phyloP scores from a whole-genome alignment of 2,329 filamentous ascomycete species.

The Curvularia spicifera region DNA sequence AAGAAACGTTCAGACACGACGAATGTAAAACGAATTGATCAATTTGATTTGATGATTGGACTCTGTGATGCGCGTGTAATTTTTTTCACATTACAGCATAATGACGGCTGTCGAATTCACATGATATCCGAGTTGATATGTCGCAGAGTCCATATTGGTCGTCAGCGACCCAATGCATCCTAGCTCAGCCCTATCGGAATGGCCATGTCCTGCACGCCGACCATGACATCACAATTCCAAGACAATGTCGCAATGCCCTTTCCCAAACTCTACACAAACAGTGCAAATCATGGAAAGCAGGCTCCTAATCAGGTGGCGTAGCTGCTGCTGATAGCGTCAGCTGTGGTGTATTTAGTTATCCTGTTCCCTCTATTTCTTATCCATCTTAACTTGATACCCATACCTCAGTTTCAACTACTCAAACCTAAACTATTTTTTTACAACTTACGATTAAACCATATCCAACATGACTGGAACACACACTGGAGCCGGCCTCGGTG shows the following conservation, averaged over 20 bases:
- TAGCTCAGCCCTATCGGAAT: constrained; percentile 13
- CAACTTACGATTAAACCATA: constrained; percentile 1
- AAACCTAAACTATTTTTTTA: neutral
- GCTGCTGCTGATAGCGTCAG: constrained; percentile 5
- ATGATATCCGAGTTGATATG: neutral
- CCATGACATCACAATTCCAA: constrained; percentile 23
- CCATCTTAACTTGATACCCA: neutral
- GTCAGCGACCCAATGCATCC: neutral
- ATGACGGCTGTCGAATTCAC: neutral
- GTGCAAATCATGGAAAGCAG: constrained; percentile 22
- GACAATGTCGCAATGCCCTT: constrained; percentile 21
- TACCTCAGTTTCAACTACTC: constrained; percentile 7
- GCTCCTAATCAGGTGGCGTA: constrained; percentile 11
- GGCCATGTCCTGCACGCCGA: constrained; percentile 4
- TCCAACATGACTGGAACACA: constrained; percentile 35
- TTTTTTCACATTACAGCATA: neutral
- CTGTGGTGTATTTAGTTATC: constrained; percentile 8
- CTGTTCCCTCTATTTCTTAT: neutral
- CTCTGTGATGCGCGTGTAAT: neutral
- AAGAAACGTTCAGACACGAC: constrained; percentile 10
- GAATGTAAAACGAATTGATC: neutral
- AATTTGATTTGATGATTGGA: neutral
- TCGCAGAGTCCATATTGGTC: neutral
- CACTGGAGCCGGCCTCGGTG: constrained; percentile 35
- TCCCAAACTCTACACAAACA: constrained; percentile 15